Evolutionary conservation across 305 asterid genomes (phyloP), one percentile per base, ranked within the genome.

Genomic region (Fraxinus baroniana): DNA sequence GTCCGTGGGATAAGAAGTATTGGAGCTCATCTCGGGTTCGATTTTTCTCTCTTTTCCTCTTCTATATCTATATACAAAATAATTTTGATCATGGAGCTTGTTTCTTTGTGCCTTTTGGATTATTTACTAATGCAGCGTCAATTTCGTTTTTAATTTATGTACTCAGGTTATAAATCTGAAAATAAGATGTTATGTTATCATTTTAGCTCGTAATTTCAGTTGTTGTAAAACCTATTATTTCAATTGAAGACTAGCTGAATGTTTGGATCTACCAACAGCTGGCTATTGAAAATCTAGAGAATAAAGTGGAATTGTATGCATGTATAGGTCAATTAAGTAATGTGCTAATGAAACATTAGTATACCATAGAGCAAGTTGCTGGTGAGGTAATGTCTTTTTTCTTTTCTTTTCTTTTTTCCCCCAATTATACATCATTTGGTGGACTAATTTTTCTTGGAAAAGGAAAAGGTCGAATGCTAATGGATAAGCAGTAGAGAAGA

Each of bases 11-110:
- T 73, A 96, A 94, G 91, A 96, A 96, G 93, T 96, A 94, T 77
- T 96, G 99, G 99, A 96, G 97, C 90, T 96, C 97, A 70, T 92
- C 99, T 78, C 93, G 98, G 99, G 98, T 94, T 88, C 71, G 87
- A 32, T 74, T 87, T 7, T 79, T 70, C 44, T 64, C 79, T 78
- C 80, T 78, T n/a, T 41, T 77, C 33, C 13, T 68, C 10, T 28
- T 70, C 39, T 68, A 28, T 68, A 68, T 68, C 22, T 68, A 13
- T 30, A 28, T 26, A 30, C 39, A 5, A 17, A 49, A 49, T 49
- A 49, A 49, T 15, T 49, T 49, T 49, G 60, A 49, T 49, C 60
- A 15, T 4, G 60, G 37, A 10, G 37, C 18, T 20, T 18, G 30
- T 20, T 18, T 60, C 30, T 18, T 60, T 7, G 26, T 18, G 1